A percentile compares a stretch with the other conserved stretches of the same genome.
phyloP scores from a whole-genome alignment of 495 filamentous ascomycete species.

The Neurospora sp. region DNA sequence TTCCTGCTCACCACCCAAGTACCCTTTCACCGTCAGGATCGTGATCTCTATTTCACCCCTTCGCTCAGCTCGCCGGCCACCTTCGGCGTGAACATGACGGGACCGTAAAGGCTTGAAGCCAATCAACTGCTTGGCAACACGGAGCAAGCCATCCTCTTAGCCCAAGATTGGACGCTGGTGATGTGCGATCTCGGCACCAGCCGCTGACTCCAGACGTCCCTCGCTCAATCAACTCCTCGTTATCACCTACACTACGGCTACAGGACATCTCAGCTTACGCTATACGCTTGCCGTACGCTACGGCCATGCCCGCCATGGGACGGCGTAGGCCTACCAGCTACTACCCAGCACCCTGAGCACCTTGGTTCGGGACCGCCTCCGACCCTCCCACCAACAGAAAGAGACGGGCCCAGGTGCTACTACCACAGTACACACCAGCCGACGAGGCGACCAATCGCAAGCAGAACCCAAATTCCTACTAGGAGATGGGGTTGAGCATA shows the following conservation, averaged over 20 bases:
- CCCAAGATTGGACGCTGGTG: not conserved
- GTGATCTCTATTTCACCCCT: not conserved
- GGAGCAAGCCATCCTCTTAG: not conserved
- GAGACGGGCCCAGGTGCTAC: not conserved
- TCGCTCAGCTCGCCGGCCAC: not conserved
- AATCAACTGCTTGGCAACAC: not conserved
- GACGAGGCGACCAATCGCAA: not conserved
- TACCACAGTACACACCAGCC: not conserved
- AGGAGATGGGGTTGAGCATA: not conserved
- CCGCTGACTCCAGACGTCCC: not conserved
- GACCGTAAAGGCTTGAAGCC: not conserved
- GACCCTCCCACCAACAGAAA: not conserved
- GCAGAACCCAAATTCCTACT: not conserved
- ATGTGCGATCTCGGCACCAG: not conserved
- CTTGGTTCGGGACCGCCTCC: not conserved
- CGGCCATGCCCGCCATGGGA: not conserved
- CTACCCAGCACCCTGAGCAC: not conserved
- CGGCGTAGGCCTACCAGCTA: not conserved
- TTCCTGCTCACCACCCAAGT: not conserved
- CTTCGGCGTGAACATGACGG: not conserved
- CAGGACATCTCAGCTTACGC: not conserved
- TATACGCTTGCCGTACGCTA: not conserved
- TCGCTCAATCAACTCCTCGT: not conserved
- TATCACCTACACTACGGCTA: not conserved
- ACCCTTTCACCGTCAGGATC: not conserved